Evolutionary conservation across 2,329 filamentous ascomycete species (phyloP), one percentile per base, ranked within the genome.

Genomic region (Alternaria gaisen): DNA sequence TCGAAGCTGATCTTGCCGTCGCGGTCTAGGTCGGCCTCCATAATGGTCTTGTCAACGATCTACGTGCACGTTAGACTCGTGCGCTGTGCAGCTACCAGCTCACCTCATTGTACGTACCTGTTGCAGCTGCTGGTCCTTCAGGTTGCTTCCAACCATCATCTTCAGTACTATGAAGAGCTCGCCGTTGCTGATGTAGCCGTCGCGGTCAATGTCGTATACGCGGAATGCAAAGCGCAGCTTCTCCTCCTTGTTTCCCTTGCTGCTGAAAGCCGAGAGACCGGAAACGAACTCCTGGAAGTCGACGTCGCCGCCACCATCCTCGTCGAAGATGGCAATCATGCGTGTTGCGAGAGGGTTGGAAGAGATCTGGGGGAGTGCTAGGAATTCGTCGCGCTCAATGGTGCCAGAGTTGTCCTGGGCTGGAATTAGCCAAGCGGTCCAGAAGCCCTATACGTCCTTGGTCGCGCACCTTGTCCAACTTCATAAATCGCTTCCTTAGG

Each of bases 21-120:
- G 63, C 90, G 89, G 81, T 99, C 95, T 71, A 94, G 86, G 81
- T 99, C 95, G 50, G 95, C 95, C 84, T 99, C 95, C 95, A 98
- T 98, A 79, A 99, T 98, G 61, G 95, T 99, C 88, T 99, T 99
- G 84, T 99, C 95, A 71, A 99, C 95, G 79, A 99, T 99, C 88
- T 89, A 18, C 4, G 36, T n/a, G 44, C 5, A 9, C 34, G 51
- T 71, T 53, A 72, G 67, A 32, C 14, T 22, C 30, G 30, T 42
- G 34, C 3, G 16, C 22, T 3, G 3, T 14, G 14, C 22, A 5
- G 6, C 28, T 38, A 11, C 11, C 10, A 18, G n/a, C 9, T 7
- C 28, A 1, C 24, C 18, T 9, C 18, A 11, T 44, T 42, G 10
- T 20, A 48, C 72, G 51, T 73, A 84, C 83, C 81, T 94, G 95